These are phyloP conservation scores for Stevia rebaudiana DNA, from an alignment of 140 eudicot genomes.

Conservation along the genomic window DNA sequence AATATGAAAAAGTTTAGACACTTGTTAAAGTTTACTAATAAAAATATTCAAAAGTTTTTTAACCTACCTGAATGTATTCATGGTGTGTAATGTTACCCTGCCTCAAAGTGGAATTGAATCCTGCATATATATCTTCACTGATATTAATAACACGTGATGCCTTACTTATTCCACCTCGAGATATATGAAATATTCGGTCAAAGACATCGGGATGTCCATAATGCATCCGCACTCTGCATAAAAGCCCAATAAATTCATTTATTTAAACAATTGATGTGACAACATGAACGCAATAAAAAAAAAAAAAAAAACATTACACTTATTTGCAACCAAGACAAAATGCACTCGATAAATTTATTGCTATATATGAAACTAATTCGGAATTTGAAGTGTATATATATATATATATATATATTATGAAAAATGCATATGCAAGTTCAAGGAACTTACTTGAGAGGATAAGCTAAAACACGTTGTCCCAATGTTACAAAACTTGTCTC, in stretches of 20 bases:
- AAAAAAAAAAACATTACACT: background rate
- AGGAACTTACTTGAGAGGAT: slow-evolving; percentile 80
- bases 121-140: slow-evolving; percentile 93
- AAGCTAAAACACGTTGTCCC: slow-evolving; percentile 96
- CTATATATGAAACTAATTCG: background rate
- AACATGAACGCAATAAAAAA: background rate
- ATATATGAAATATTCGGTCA: slow-evolving; percentile 85
- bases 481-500: slow-evolving; percentile 98
- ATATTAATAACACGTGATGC: slow-evolving; percentile 96
- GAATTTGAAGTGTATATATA: background rate
- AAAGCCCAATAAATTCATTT: slow-evolving; percentile 7
- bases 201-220: slow-evolving; percentile 99
- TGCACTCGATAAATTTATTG: background rate
- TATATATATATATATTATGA: background rate
- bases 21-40: background rate
- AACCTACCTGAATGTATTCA: slow-evolving; percentile 83
- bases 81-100: slow-evolving; percentile 99
- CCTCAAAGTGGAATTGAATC: slow-evolving; percentile 92
- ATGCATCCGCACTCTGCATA: slow-evolving; percentile 96
- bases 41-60: background rate
- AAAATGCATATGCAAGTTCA: slow-evolving; percentile 2
- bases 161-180: slow-evolving; percentile 97
- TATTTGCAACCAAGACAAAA: slow-evolving; percentile 8
- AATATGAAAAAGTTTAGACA: slow-evolving; percentile 14
- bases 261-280: background rate